phyloP scores from a whole-genome alignment of 1,139 yeast species.

The Pichia sp. region DNA sequence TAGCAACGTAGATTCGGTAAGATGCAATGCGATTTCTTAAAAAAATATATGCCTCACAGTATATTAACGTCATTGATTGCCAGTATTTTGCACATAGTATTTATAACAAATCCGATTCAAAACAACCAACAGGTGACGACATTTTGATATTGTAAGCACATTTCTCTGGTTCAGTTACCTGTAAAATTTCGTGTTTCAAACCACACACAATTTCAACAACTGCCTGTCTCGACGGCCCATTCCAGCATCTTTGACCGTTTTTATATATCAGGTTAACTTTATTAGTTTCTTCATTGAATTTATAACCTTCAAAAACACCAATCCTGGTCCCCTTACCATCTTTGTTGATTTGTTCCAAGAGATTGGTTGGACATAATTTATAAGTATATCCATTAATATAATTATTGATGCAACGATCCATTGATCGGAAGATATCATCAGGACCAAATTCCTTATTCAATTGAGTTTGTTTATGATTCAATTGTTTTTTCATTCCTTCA shows the following conservation, averaged over 20 bases:
- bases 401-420: slow-evolving; percentile 38
- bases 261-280: slow-evolving; percentile 36
- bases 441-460: slow-evolving; percentile 42
- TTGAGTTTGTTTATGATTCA: slow-evolving; percentile 19
- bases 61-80: no score
- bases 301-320: slow-evolving; percentile 40
- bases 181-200: slow-evolving; percentile 38
- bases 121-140: slow-evolving; percentile 66
- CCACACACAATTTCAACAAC: slow-evolving; percentile 65
- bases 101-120: slow-evolving; percentile 12
- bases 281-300: slow-evolving; percentile 20
- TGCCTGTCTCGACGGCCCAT: slow-evolving; percentile 81
- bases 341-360: slow-evolving; percentile 49
- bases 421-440: slow-evolving; percentile 54
- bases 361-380: slow-evolving; percentile 49
- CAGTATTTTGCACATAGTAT: not conserved
- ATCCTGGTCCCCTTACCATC: slow-evolving; percentile 39
- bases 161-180: slow-evolving; percentile 82
- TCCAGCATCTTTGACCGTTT: slow-evolving; percentile 88
- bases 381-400: slow-evolving; percentile 65
- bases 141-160: slow-evolving; percentile 68
- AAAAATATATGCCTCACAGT: no score
- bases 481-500: slow-evolving; percentile 18
- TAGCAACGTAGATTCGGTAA: no score
- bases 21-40: no score